Conservation (phyloP, 2,329 filamentous ascomycete species). For the Xylariaceae sp. region DNA sequence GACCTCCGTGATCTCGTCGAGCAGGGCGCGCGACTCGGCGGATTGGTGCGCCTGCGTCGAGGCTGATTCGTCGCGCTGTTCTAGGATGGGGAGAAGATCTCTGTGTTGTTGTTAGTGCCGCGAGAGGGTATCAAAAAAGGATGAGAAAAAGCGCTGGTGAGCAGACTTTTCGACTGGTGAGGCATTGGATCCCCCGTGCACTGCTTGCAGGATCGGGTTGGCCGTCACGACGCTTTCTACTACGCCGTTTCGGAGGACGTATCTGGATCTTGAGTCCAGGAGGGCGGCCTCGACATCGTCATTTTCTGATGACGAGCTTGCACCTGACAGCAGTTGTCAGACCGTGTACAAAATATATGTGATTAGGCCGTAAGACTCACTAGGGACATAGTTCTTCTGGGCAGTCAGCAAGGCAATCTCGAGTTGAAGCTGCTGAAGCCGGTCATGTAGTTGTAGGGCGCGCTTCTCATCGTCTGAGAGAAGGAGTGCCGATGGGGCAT, state of each 20-base stretch:
- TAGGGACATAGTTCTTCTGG: conserved; percentile 42
- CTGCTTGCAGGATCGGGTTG: conserved; percentile 76
- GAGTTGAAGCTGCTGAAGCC: conserved; percentile 69
- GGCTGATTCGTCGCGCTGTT: conserved; percentile 68
- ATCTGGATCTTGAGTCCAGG: conserved; percentile 70
- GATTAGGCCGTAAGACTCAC: conserved; percentile 32
- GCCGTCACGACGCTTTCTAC: conserved; percentile 70
- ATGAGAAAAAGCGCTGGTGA: background rate
- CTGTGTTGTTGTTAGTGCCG: conserved; percentile 46
- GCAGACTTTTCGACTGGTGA: conserved; percentile 69
- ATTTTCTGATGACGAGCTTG: conserved; percentile 41
- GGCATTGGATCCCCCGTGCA: conserved; percentile 68
- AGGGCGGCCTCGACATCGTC: conserved; percentile 55
- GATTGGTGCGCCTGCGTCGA: conserved; percentile 64
- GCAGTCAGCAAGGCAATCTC: conserved; percentile 69
- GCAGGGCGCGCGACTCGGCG: conserved; percentile 52
- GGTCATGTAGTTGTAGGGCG: conserved; percentile 71
- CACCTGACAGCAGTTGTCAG: conserved; percentile 39
- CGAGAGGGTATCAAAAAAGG: no score
- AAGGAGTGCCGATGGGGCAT: conserved; percentile 45
- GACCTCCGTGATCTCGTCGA: conserved; percentile 56
- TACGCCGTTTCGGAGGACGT: conserved; percentile 70
- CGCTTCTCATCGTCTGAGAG: conserved; percentile 69
- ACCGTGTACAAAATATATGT: background rate
- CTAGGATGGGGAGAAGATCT: conserved; percentile 67